phyloP scores from a whole-genome alignment of 2,329 filamentous ascomycete genomes.

The Ophiosphaerella korrae region DNA sequence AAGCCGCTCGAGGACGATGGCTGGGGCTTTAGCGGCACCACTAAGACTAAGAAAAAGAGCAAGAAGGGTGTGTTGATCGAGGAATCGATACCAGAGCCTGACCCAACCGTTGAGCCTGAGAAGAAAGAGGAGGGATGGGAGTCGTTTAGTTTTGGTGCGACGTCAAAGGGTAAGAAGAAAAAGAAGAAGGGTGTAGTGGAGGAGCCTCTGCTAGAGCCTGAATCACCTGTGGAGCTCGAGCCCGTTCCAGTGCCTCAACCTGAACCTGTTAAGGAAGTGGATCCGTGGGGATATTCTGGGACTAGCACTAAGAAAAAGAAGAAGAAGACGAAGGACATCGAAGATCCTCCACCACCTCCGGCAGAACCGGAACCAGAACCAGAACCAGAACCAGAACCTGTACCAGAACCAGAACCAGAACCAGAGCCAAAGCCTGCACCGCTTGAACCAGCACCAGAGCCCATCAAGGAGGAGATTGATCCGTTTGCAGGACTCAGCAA shows the following conservation, averaged over 20 bases:
- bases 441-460: conserved; percentile 21
- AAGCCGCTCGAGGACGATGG: conserved; percentile 35
- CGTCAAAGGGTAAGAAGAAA: conserved; percentile 42
- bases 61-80: conserved; percentile 42
- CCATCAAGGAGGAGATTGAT: conserved; percentile 15
- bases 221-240: conserved; percentile 7
- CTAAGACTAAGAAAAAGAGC: conserved; percentile 52
- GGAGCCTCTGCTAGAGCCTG: conserved; percentile 18
- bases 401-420: conserved; percentile 33
- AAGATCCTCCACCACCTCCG: conserved; percentile 28
- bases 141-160: conserved; percentile 32
- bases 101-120: conserved; percentile 28
- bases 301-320: conserved; percentile 35
- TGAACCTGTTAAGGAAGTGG: conserved; percentile 33
- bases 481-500: conserved; percentile 38
- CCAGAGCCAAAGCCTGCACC: conserved; percentile 33
- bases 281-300: conserved; percentile 33
- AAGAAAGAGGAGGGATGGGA: conserved; percentile 32
- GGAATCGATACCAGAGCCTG: conserved; percentile 25
- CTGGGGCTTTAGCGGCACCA: conserved; percentile 42
- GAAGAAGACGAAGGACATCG: conserved; percentile 34
- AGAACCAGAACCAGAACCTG: conserved; percentile 33
- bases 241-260: too few species aligned
- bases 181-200: conserved; percentile 39
- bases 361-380: conserved; percentile 45